phyloP scores from a whole-genome alignment of 768 basidiomycete genomes.

The Tricholoma bakamatsutake region DNA sequence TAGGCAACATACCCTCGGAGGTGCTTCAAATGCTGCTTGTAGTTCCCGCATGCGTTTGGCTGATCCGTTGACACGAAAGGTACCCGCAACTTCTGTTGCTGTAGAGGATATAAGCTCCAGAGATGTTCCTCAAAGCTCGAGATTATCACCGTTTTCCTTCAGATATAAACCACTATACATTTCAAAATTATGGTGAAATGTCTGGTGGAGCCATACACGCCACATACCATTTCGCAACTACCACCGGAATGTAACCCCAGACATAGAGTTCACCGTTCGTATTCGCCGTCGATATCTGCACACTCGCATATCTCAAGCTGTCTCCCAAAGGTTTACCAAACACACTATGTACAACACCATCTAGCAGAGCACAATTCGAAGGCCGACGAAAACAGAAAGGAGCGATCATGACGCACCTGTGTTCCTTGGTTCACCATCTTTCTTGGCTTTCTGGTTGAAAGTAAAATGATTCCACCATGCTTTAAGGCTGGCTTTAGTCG shows the following conservation, averaged over 20 bases:
- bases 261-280: conserved; percentile 79
- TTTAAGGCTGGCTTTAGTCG: conserved; percentile 57
- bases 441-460: conserved; percentile 57
- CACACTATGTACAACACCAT: conserved; percentile 33
- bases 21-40: conserved; percentile 83
- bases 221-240: conserved; percentile 92
- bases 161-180: conserved; percentile 76
- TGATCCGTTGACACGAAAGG: conserved; percentile 95
- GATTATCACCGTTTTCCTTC: conserved; percentile 77
- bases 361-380: background rate
- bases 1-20: conserved; percentile 61
- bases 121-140: background rate
- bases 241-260: conserved; percentile 94
- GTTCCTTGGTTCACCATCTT: conserved; percentile 37
- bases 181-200: background rate
- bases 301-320: conserved; percentile 80
- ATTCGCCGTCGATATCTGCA: conserved; percentile 89
- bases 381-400: background rate
- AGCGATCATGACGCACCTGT: conserved; percentile 29
- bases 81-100: conserved; percentile 90
- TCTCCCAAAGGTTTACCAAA: conserved; percentile 85
- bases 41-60: conserved; percentile 94
- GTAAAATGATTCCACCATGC: conserved; percentile 83
- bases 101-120: conserved; percentile 6
- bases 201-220: conserved; percentile 15